These are phyloP conservation scores for Spiromastix sp. DNA, from an alignment of 2,329 filamentous ascomycete genomes.

Conservation along the genomic window DNA sequence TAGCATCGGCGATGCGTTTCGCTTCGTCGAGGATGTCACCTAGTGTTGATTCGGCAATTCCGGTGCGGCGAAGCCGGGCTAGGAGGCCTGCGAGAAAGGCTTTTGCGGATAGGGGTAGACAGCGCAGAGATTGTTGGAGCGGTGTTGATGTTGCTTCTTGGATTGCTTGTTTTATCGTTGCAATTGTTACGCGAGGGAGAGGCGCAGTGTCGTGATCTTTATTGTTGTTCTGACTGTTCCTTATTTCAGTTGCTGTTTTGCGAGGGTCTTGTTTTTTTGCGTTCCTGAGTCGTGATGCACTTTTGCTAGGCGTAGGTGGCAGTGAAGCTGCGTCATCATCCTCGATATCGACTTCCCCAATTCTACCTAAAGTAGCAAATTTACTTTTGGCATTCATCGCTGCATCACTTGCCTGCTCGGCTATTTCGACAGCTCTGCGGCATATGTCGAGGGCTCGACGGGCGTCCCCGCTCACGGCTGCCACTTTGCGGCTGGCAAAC, in stretches of 20 bases:
- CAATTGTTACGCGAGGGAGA: conserved; percentile 66
- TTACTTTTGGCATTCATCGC: conserved; percentile 9
- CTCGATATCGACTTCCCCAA: conserved; percentile 10
- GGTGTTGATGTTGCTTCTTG: conserved; percentile 90
- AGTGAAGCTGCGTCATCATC: conserved; percentile 24
- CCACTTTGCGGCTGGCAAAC: conserved; percentile 93
- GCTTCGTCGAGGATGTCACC: conserved; percentile 86
- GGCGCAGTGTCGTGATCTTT: conserved; percentile 19
- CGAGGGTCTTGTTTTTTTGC: background rate
- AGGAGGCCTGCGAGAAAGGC: conserved; percentile 76
- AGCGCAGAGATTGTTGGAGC: conserved; percentile 76
- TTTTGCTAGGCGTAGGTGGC: conserved; percentile 37
- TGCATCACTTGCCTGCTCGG: conserved; percentile 58
- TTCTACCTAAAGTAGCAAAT: conserved; percentile 1
- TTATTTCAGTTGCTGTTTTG: conserved; percentile 13
- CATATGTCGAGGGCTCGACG: conserved; percentile 90
- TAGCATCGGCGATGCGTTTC: conserved; percentile 48
- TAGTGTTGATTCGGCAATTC: conserved; percentile 75
- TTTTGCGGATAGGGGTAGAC: conserved; percentile 71
- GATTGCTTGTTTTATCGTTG: conserved; percentile 88
- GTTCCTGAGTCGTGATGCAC: conserved; percentile 10
- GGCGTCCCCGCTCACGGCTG: conserved; percentile 90
- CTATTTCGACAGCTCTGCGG: conserved; percentile 85
- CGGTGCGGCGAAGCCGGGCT: conserved; percentile 67
- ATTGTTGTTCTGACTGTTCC: conserved; percentile 9